A percentile compares a stretch with the other conserved stretches of the same genome.
These are phyloP conservation scores for Gautieria morchelliformis DNA, from an alignment of 768 basidiomycete genomes.

Conservation along the genomic window DNA sequence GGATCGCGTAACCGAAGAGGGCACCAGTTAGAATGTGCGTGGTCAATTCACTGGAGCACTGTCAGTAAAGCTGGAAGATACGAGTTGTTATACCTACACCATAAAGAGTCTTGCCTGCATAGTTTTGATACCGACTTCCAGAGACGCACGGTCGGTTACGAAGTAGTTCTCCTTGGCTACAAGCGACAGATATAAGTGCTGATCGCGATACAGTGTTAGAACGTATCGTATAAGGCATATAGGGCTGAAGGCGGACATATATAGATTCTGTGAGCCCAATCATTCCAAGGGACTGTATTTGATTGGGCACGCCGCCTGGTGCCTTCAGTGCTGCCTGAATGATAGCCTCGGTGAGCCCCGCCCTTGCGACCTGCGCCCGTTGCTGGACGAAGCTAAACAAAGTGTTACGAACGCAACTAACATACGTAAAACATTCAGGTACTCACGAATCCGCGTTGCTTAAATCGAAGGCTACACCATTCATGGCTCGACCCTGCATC, in stretches of 20 bases:
- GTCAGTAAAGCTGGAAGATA: not conserved
- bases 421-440: not conserved
- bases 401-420: not conserved
- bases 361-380: constrained; percentile 33
- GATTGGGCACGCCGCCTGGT: constrained; percentile 27
- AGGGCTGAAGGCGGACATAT: constrained; percentile 32
- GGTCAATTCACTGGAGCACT: constrained; percentile 28
- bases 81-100: constrained; percentile 24
- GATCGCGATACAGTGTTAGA: not conserved
- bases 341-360: constrained; percentile 43
- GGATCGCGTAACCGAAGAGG: constrained; percentile 36
- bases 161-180: constrained; percentile 46
- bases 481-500: constrained; percentile 39
- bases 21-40: constrained; percentile 33
- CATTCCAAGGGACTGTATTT: constrained; percentile 30
- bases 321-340: constrained; percentile 35
- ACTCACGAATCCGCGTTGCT: constrained; percentile 25
- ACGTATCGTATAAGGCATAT: not conserved
- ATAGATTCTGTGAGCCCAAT: constrained; percentile 29
- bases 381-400: constrained; percentile 23
- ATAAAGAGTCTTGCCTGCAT: constrained; percentile 39
- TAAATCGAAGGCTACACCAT: constrained; percentile 43
- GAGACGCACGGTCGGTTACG: constrained; percentile 23
- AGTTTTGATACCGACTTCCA: constrained; percentile 34
- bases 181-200: constrained; percentile 40